These are phyloP conservation scores for Santalum album DNA, from an alignment of 164 flowering plant genomes.

Conservation along the genomic window DNA sequence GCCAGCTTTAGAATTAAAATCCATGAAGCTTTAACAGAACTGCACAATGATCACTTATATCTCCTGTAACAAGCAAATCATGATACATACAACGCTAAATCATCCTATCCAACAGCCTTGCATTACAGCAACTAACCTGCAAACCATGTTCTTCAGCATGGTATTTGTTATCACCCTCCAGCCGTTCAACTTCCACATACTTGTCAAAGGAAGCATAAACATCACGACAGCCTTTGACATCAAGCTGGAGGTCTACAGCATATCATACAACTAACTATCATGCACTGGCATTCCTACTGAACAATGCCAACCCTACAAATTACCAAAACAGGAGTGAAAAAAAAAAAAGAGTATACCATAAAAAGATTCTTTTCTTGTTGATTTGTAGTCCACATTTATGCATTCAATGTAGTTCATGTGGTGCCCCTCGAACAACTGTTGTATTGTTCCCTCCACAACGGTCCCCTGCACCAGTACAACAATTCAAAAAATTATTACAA, in stretches of 20 bases:
- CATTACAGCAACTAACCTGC: conserved; percentile 53
- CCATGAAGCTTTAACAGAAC: too few relatives aligned
- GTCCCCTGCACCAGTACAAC: conserved; percentile 37
- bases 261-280: conserved; percentile 1
- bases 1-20: too few relatives aligned
- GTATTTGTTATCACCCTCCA: conserved; percentile 67
- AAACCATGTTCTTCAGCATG: conserved; percentile 59
- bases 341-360: conserved; percentile 37
- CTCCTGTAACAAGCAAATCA: too few relatives aligned
- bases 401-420: conserved; percentile 69
- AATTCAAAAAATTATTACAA: too few relatives aligned
- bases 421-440: conserved; percentile 66
- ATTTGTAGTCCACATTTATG: conserved; percentile 63
- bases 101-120: too few relatives aligned
- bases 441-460: conserved; percentile 76
- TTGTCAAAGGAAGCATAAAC: conserved; percentile 75
- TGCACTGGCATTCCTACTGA: too few relatives aligned
- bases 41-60: too few relatives aligned
- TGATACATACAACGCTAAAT: neutral
- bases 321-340: too few relatives aligned
- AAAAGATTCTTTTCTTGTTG: conserved; percentile 55
- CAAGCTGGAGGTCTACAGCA: conserved; percentile 54
- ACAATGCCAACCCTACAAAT: too few relatives aligned
- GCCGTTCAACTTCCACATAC: conserved; percentile 64
- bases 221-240: conserved; percentile 69